Evolutionary conservation across 257 asterid species (phyloP).

Genomic region (Solanum rostratum): DNA sequence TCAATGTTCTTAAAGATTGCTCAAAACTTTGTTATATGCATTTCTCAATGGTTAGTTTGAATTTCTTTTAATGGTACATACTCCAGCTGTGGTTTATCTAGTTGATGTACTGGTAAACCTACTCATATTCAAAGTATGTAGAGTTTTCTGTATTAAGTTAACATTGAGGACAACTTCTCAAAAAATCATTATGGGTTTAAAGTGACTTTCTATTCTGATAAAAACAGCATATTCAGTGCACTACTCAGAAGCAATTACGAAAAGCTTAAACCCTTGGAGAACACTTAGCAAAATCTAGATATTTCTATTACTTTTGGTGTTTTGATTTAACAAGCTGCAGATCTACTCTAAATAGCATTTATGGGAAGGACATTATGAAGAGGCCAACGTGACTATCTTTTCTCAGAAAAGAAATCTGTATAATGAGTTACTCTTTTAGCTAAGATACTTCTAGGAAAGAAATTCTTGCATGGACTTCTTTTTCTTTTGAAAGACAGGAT

Average conservation of each 20-base stretch:
- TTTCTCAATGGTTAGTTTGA: background rate
- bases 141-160: background rate
- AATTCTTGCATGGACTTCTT: background rate
- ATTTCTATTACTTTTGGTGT: background rate
- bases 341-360: background rate
- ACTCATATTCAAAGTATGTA: background rate
- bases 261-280: background rate
- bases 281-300: background rate
- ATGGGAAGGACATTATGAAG: background rate
- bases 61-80: background rate
- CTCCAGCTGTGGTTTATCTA: background rate
- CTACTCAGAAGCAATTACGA: background rate
- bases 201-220: background rate
- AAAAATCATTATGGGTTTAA: background rate
- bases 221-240: background rate
- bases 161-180: background rate
- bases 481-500: background rate
- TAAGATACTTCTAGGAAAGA: background rate
- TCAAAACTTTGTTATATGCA: background rate
- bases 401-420: background rate
- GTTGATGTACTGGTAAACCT: background rate
- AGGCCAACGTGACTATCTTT: background rate
- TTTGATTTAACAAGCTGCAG: background rate
- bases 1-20: background rate
- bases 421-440: background rate